Conservation (phyloP, 306 rosid species). For the Cucumis hystrix region DNA sequence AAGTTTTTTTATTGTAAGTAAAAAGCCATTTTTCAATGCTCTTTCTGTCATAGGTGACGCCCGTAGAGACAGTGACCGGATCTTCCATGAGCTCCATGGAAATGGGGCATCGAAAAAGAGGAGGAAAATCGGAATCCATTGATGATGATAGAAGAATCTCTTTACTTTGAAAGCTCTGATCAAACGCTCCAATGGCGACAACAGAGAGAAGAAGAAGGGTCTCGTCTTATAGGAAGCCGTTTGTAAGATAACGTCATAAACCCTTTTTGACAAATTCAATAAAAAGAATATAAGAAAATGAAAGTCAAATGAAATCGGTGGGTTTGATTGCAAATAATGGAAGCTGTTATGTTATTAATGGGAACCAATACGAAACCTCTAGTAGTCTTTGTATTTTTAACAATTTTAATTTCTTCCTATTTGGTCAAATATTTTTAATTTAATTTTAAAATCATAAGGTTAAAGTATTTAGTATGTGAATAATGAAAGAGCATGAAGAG, state of each 20-base stretch:
- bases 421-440: background rate
- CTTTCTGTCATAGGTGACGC: slow-evolving; percentile 39
- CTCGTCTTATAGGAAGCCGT: background rate
- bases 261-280: background rate
- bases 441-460: too few species aligned
- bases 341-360: background rate
- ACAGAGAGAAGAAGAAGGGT: background rate
- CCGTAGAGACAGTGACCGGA: slow-evolving; percentile 37
- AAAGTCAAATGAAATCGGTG: slow-evolving; percentile 3
- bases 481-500: too few species aligned
- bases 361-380: background rate
- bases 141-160: background rate
- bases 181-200: background rate
- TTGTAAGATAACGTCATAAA: background rate
- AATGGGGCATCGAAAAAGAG: slow-evolving; percentile 41
- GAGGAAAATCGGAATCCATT: slow-evolving; percentile 20
- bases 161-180: background rate
- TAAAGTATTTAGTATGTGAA: too few species aligned
- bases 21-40: slow-evolving; percentile 42
- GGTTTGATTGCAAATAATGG: background rate
- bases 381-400: background rate
- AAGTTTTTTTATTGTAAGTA: slow-evolving; percentile 36
- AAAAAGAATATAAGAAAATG: background rate
- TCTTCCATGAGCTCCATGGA: slow-evolving; percentile 41
- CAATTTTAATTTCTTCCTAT: background rate